Evolutionary conservation across 257 asterid species (phyloP).

Genomic region (Solanum habrochaites): DNA sequence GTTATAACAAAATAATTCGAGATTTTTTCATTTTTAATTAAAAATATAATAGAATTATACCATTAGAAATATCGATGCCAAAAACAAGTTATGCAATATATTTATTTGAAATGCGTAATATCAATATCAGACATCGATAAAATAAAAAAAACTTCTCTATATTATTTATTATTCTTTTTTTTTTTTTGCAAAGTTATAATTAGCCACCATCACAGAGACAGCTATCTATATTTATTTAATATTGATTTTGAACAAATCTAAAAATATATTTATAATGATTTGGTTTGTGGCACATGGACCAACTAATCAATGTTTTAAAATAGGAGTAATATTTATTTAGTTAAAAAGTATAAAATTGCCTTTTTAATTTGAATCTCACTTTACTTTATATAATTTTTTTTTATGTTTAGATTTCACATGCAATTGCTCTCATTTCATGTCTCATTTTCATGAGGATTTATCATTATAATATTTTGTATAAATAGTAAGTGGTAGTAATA

Average conservation of each 20-base stretch:
- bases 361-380: neutral
- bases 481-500: neutral
- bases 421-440: neutral
- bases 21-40: too few species aligned
- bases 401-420: neutral
- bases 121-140: neutral
- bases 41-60: too few species aligned
- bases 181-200: neutral
- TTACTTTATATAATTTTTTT: neutral
- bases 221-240: neutral
- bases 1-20: too few species aligned
- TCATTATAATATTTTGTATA: neutral
- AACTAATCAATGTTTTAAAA: neutral
- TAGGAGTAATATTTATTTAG: neutral
- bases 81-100: neutral
- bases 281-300: neutral
- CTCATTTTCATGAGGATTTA: neutral
- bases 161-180: neutral
- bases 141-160: rapidly evolving
- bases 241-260: neutral
- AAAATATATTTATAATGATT: neutral
- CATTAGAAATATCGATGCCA: rapidly evolving
- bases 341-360: neutral
- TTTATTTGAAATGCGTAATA: neutral
- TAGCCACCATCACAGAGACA: neutral